A percentile compares a stretch with the other conserved stretches of the same genome.
phyloP scores from a whole-genome alignment of 78 protist genomes.

The Dictyostelium firmibasis region DNA sequence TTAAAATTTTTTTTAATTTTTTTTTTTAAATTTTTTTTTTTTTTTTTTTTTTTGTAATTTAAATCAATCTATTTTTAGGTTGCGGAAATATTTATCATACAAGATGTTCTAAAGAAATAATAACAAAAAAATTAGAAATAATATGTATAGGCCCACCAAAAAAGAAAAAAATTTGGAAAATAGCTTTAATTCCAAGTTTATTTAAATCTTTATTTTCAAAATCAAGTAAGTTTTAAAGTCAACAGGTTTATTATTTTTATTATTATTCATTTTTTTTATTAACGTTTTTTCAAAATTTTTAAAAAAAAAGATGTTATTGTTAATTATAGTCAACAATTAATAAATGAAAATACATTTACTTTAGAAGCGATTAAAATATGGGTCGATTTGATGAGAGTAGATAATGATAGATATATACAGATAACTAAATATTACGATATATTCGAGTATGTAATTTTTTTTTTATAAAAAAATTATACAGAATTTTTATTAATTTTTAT shows the following conservation, averaged over 20 bases:
- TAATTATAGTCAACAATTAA: neutral
- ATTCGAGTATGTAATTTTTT: slow-evolving; percentile 30
- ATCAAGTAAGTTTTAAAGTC: neutral
- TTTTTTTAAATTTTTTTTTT: no score
- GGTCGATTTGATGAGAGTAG: slow-evolving; percentile 45
- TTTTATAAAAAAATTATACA: no score
- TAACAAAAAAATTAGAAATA: neutral
- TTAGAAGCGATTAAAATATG: neutral
- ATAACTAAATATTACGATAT: slow-evolving; percentile 43
- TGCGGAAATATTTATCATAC: neutral
- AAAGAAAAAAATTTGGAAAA: neutral
- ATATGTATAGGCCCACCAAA: neutral
- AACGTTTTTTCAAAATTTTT: neutral
- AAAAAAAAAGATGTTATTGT: neutral
- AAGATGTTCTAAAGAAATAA: neutral
- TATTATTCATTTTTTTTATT: neutral
- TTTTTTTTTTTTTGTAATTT: neutral
- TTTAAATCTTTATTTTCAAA: neutral
- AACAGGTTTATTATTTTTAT: neutral
- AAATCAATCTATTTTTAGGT: neutral
- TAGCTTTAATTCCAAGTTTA: slow-evolving; percentile 7
- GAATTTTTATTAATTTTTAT: neutral
- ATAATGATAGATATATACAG: neutral
- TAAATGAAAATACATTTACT: neutral
- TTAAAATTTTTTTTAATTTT: no score